phyloP scores from a whole-genome alignment of 208 protist genomes.

The Leishmania major region DNA sequence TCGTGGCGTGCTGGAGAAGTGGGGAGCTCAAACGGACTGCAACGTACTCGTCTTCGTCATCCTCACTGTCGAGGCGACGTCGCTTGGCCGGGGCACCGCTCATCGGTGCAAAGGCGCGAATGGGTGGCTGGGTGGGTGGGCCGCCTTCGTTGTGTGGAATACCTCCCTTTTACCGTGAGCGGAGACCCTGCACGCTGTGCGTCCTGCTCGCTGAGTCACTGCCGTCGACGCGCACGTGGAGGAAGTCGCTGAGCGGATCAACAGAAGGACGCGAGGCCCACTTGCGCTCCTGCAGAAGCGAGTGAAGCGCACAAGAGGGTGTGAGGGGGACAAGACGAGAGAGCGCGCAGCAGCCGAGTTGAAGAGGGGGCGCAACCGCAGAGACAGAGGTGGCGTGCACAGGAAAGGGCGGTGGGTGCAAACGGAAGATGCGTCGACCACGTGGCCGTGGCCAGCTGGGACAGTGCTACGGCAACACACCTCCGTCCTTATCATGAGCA shows the following conservation, averaged over 20 bases:
- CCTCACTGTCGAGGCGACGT: slow-evolving; percentile 71
- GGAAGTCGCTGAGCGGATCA: background rate
- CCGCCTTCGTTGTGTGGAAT: background rate
- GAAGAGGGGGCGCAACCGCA: background rate
- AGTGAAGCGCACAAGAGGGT: background rate
- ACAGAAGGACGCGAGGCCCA: background rate
- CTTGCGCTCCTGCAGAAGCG: background rate
- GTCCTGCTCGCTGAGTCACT: background rate
- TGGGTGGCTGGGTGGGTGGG: too few relatives aligned
- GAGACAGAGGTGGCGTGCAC: background rate
- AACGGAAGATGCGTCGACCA: background rate
- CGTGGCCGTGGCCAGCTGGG: background rate
- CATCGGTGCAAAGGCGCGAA: background rate
- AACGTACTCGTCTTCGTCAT: slow-evolving; percentile 76
- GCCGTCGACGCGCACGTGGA: background rate
- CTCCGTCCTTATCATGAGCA: background rate
- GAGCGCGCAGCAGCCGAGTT: background rate
- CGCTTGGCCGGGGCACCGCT: slow-evolving; percentile 16
- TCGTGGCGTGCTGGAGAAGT: slow-evolving; percentile 42
- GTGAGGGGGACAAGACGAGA: background rate
- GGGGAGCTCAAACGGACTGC: slow-evolving; percentile 15
- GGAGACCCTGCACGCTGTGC: background rate
- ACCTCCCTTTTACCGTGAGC: background rate
- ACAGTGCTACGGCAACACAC: too few relatives aligned
- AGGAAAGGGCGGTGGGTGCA: background rate